Evolutionary conservation across 192 early-diverging fungal genomes (phyloP).

Genomic region (Coemansia sp.): DNA sequence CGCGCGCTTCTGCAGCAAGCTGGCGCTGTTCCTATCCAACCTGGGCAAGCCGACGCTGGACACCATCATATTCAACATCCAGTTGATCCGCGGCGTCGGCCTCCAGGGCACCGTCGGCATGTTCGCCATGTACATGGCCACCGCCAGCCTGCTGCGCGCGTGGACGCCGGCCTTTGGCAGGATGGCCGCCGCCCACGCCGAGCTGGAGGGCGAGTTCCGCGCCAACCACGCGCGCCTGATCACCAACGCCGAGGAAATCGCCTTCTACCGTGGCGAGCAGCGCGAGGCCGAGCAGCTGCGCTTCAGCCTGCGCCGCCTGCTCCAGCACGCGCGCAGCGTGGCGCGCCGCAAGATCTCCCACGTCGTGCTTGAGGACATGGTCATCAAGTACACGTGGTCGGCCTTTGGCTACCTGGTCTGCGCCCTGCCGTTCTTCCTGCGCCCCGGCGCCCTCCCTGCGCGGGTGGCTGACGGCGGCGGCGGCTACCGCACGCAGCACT

Average conservation of each 20-base stretch:
- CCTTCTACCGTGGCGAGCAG: slow-evolving; percentile 83
- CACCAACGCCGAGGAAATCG: slow-evolving; percentile 97
- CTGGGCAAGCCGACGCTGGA: slow-evolving; percentile 96
- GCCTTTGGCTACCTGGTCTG: slow-evolving; percentile 86
- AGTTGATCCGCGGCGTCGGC: slow-evolving; percentile 86
- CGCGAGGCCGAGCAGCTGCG: slow-evolving; percentile 83
- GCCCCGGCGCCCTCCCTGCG: slow-evolving; percentile 16
- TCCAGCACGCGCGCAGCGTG: slow-evolving; percentile 82
- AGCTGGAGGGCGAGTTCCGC: slow-evolving; percentile 93
- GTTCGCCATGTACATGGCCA: slow-evolving; percentile 76
- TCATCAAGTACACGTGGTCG: slow-evolving; percentile 97
- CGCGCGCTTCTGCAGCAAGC: slow-evolving; percentile 85
- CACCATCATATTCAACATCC: slow-evolving; percentile 90
- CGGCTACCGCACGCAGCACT: slow-evolving; percentile 72
- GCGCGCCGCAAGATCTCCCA: slow-evolving; percentile 84
- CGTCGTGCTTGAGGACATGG: slow-evolving; percentile 94
- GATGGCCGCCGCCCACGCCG: slow-evolving; percentile 90
- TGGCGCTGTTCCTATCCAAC: slow-evolving; percentile 89
- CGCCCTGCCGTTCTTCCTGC: slow-evolving; percentile 87
- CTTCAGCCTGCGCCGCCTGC: slow-evolving; percentile 71
- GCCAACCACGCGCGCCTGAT: slow-evolving; percentile 93
- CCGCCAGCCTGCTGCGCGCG: slow-evolving; percentile 77
- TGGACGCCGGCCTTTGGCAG: slow-evolving; percentile 95
- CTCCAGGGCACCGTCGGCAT: slow-evolving; percentile 81
- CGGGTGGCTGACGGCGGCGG: slow-evolving; percentile 2